phyloP scores from a whole-genome alignment of 805 yeast species.

The Priceomyces carsonii region DNA sequence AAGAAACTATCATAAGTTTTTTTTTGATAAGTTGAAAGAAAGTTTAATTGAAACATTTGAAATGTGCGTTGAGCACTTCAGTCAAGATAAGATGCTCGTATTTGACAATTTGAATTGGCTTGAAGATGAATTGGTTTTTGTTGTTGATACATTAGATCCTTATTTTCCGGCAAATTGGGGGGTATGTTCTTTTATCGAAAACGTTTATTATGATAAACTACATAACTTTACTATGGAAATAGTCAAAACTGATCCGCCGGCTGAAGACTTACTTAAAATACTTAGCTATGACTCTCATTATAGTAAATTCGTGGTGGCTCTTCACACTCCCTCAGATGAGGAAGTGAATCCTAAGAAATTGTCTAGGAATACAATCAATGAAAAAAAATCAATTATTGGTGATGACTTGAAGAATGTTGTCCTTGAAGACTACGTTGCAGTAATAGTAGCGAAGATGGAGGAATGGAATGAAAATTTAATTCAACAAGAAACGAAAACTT shows the following conservation, averaged over 20 bases:
- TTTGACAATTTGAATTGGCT: conserved; percentile 79
- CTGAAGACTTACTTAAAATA: conserved; percentile 69
- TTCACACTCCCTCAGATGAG: conserved; percentile 19
- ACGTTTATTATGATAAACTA: conserved; percentile 66
- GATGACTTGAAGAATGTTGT: conserved; percentile 72
- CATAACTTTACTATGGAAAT: conserved; percentile 64
- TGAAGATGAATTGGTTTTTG: conserved; percentile 73
- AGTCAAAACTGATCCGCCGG: conserved; percentile 75
- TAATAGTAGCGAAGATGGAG: conserved; percentile 69
- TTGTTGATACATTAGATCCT: conserved; percentile 54
- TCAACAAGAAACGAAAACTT: conserved; percentile 64
- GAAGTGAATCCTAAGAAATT: conserved; percentile 15
- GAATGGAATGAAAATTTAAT: conserved; percentile 82
- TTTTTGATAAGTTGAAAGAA: conserved; percentile 57
- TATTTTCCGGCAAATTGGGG: conserved; percentile 78
- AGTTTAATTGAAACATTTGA: conserved; percentile 68
- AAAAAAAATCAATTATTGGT: conserved; percentile 58
- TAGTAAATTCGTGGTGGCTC: conserved; percentile 31
- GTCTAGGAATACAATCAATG: conserved; percentile 29
- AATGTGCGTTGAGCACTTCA: conserved; percentile 58
- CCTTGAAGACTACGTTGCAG: conserved; percentile 73
- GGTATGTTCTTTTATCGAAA: conserved; percentile 59
- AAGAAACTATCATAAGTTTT: conserved; percentile 63
- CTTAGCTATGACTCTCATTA: conserved; percentile 76
- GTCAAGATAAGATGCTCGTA: conserved; percentile 52